Percentiles rank a stretch among this genome's conserved stretches.
These are phyloP conservation scores for Teratosphaeria zuluensis DNA, from an alignment of 2,329 filamentous ascomycete species.

Conservation along the genomic window DNA sequence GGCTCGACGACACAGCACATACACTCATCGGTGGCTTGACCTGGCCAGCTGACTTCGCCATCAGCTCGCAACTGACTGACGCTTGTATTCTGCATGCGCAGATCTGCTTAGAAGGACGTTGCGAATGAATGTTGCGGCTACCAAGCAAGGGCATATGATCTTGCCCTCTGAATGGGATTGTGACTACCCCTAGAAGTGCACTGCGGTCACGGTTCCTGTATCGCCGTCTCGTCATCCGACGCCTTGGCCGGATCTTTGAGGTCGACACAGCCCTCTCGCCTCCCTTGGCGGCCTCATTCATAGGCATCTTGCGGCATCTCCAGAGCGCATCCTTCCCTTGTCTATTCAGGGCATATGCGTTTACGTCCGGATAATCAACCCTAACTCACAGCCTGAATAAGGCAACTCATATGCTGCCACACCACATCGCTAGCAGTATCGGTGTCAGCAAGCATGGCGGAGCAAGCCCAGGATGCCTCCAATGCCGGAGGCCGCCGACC, in stretches of 20 bases:
- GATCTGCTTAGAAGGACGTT: not conserved
- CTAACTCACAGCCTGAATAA: not conserved
- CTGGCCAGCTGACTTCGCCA: not conserved
- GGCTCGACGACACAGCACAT: not conserved
- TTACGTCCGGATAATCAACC: not conserved
- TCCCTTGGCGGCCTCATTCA: not conserved
- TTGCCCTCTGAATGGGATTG: not conserved
- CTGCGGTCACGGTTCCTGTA: not conserved
- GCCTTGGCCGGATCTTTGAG: not conserved
- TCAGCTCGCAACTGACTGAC: not conserved
- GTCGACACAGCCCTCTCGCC: not conserved
- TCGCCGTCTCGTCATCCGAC: not conserved
- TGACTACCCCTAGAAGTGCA: not conserved
- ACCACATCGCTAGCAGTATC: not conserved
- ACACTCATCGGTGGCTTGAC: not conserved
- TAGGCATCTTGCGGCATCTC: not conserved
- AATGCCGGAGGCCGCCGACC: not conserved
- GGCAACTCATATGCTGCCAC: not conserved
- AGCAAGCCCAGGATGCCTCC: not conserved
- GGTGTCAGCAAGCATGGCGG: conserved; percentile 3
- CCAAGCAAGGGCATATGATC: not conserved
- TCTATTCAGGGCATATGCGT: not conserved
- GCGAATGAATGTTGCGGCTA: not conserved
- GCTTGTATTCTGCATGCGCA: not conserved
- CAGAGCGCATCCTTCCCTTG: not conserved